Evolutionary conservation across 352 stramenopile species (phyloP).

Genomic region (Globisporangium solare): DNA sequence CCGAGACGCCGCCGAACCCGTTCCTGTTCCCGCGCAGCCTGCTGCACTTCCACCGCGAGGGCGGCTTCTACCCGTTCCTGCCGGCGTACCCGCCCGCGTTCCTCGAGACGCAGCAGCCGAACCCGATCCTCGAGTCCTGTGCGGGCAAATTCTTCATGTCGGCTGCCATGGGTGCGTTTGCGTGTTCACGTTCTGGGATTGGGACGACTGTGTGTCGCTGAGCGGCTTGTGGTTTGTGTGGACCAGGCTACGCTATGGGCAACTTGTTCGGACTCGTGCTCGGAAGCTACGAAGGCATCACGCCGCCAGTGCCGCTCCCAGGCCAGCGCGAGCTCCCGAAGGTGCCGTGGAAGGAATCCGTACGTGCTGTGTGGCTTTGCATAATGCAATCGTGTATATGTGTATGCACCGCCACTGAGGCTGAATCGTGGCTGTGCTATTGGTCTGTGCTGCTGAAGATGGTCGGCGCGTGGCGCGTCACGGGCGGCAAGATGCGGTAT

Average conservation of each 20-base stretch:
- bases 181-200: background rate
- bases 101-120: conserved; percentile 59
- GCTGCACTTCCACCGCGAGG: conserved; percentile 42
- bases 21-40: conserved; percentile 73
- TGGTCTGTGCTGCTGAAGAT: conserved; percentile 26
- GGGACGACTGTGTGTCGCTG: background rate
- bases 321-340: conserved; percentile 79
- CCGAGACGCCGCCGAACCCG: conserved; percentile 55
- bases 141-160: conserved; percentile 80
- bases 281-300: conserved; percentile 85
- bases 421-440: background rate
- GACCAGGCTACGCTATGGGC: conserved; percentile 73
- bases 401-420: background rate
- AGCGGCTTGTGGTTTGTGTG: background rate
- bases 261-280: conserved; percentile 76
- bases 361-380: conserved; percentile 17
- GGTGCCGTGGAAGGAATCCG: conserved; percentile 71
- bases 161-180: conserved; percentile 57
- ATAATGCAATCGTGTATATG: background rate
- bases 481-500: conserved; percentile 71
- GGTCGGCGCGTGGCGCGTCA: conserved; percentile 61
- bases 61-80: conserved; percentile 67
- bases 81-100: conserved; percentile 63
- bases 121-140: conserved; percentile 75
- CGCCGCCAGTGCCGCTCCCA: conserved; percentile 67